Base-by-base conservation (phyloP, 768 basidiomycete genomes). In the Trichaptum fuscoviolaceum region DNA sequence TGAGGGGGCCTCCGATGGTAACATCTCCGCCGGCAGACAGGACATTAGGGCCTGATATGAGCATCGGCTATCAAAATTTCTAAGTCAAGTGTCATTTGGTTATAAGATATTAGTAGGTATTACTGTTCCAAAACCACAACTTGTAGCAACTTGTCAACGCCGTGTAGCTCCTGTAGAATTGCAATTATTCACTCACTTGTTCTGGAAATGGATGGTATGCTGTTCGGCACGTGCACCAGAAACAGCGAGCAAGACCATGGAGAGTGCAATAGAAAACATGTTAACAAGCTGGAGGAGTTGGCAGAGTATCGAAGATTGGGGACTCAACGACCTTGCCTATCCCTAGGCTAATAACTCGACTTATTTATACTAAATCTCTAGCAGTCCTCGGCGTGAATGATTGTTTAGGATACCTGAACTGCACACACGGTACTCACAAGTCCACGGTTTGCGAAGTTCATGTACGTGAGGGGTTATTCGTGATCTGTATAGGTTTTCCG, bases 131-230 rank as follows among this genome's bases (percentile, higher is more conserved):
- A 35, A 66, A 2, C 73, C 77, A 70, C 75, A 80, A 34, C 77
- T 78, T 30, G 30, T 25, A 15, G 42, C 42, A 52, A 52, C 2
- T 20, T 52, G 12, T 52, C 12, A 20, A 3, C 20, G 12, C 15
- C 20, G 12, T 52, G 42, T 52, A 52, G 15, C 15, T 52, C 2
- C 20, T 6, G 15, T 52, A 52, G 42, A 20, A 52, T 15, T 3
- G 20, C 42, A 15, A 6, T 52, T 12, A 5, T 15, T 52, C 12
- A n/a, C 68, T 27, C 23, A 71, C 70, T 72, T 71, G 69, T 82
- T 81, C 57, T 70, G 71, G 67, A 81, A 79, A 66, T 72, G 73
- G 15, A 81, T 73, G 7, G 74, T 74, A 69, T 81, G 80, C 2
- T 70, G 66, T 67, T 80, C 78, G 27, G 74, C 75, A 4, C 66